Evolutionary conservation across 202 grass and related monocot species (phyloP), one percentile per base, ranked within the genome.

Genomic region (Schoenoplectus triqueter): DNA sequence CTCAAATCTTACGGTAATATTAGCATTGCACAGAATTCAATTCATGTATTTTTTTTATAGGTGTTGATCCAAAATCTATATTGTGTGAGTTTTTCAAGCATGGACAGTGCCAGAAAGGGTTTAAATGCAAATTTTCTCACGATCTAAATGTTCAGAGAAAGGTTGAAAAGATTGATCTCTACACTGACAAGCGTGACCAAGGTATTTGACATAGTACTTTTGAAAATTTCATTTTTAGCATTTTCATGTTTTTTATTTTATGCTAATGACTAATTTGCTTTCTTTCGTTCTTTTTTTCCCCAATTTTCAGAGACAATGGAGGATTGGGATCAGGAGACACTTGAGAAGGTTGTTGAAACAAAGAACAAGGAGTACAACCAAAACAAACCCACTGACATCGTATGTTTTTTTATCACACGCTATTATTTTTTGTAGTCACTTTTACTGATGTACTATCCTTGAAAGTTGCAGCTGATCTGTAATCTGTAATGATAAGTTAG

Each of bases 141-240:
- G 96, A 99, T 84, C 60, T 99, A 67, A 94, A 94, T 94, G 87
- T 99, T 6, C 96, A 99, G 86, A 94, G 96, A 71, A 99, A 99
- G 91, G 96, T 93, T 68, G 96, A 99, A 83, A 99, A 99, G 86
- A 99, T 99, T 39, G 96, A 99, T 88, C 92, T 99, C 48, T 99
- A 99, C 76, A 94, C 85, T 6, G 96, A 99, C 89, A 90, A 95
- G 87, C 96, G 96, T 56, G 96, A 99, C 86, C 2, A 88, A 70
- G 96, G 93, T 95, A 77, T 77, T 52, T 55, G 7, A 73, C 17
- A 52, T 20, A 22, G 57, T 48, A 67, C 48, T 73, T 66, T 60
- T 64, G 46, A 10, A 18, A 83, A 31, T 18, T 5, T n/a, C 4
- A 17, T 11, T 21, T 64, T 66, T 79, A 42, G 14, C 14, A 59